Evolutionary conservation across 305 asterid genomes (phyloP), one percentile per base, ranked within the genome.

Genomic region (Andrographis paniculata): DNA sequence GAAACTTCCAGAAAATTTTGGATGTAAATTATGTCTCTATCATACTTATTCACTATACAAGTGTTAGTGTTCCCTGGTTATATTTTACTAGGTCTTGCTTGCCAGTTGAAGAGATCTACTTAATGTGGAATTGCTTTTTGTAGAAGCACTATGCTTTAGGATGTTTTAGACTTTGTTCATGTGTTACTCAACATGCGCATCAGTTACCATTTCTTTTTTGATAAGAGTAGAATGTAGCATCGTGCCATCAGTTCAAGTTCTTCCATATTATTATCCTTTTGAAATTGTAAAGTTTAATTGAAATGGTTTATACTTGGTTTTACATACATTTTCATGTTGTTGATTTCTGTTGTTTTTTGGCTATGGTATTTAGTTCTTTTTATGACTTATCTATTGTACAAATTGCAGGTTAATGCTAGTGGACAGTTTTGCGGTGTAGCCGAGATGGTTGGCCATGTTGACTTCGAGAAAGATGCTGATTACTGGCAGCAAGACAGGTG

Each of bases 401-500:
- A 44, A 39, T 28, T 65, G 68, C 76, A 87, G 97, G 97, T 92
- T 40, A 92, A 92, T 77, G 96, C 97, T 39, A 92, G 97, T 64
- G 99, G 95, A 20, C 99, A 87, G 63, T 92, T 92, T 62, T 92
- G 99, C 68, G 99, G 99, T 45, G 77, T 92, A 53, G 96, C 99
- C 14, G 97, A 92, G 82, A 92, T 92, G 99, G 67, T 74, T 61
- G 99, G 99, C 52, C 70, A 79, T 31, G 85, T 92, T 61, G 94
- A 92, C 70, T 92, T 92, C 59, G 94, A 92, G 58, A 82, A 78
- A 42, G 81, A 82, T 68, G 95, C 99, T 20, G 91, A 92, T 56
- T 78, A 92, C 83, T 92, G 99, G 99, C 95, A 84, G 79, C 97
- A 87, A 70, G 97, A 92, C 63, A 77, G 99, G 73, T 92, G 99